Conservation (phyloP, 352 stramenopile genomes). For the Lagenidium sp. region DNA sequence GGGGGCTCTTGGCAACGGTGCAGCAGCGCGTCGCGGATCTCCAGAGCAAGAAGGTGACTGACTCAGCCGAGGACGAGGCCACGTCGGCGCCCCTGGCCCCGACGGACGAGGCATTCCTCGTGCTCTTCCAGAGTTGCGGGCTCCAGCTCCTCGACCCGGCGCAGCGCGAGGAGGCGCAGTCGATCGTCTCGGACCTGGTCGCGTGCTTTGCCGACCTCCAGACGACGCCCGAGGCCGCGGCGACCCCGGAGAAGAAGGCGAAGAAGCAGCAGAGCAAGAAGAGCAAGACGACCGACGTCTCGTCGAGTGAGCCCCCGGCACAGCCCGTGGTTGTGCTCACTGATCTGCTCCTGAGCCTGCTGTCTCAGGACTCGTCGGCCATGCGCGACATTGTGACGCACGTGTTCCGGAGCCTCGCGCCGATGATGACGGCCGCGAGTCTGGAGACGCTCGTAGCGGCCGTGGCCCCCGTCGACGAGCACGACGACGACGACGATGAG, state of each 20-base stretch:
- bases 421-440: conserved; percentile 46
- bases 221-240: conserved; percentile 24
- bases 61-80: no score
- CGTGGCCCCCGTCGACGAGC: conserved; percentile 27
- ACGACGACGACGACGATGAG: conserved; percentile 22
- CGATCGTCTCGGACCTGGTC: conserved; percentile 52
- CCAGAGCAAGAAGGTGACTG: conserved; percentile 12
- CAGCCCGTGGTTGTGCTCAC: conserved; percentile 72
- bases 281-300: conserved; percentile 4
- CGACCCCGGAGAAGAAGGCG: conserved; percentile 27
- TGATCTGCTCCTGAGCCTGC: conserved; percentile 73
- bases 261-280: conserved; percentile 9
- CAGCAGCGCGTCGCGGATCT: conserved; percentile 21
- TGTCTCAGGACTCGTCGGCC: conserved; percentile 75
- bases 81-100: no score
- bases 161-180: conserved; percentile 47
- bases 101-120: conserved; percentile 42
- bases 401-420: conserved; percentile 68
- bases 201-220: conserved; percentile 56
- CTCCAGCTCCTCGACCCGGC: conserved; percentile 64
- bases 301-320: conserved; percentile 15
- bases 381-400: conserved; percentile 79
- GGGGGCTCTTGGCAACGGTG: conserved; percentile 23
- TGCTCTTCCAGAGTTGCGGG: conserved; percentile 68
- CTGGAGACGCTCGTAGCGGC: conserved; percentile 69